These are phyloP conservation scores for Chytriomyces sp. DNA, from an alignment of 192 early-diverging fungal genomes.

Conservation along the genomic window DNA sequence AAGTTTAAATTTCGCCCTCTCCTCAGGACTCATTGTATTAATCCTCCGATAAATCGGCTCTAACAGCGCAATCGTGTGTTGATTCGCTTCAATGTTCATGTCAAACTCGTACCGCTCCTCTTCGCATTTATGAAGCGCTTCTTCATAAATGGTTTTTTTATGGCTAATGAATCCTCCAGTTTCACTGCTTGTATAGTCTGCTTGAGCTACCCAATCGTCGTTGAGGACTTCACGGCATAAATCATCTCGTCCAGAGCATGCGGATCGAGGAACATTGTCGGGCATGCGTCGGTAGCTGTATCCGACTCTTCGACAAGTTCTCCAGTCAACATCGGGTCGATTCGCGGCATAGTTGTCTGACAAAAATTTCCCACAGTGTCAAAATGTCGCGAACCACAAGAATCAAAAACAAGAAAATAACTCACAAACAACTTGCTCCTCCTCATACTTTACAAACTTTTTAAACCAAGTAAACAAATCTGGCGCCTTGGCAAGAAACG, in stretches of 20 bases:
- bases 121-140: slow-evolving; percentile 93
- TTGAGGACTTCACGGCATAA: slow-evolving; percentile 94
- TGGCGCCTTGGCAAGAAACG: slow-evolving; percentile 79
- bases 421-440: slow-evolving; percentile 70
- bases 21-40: slow-evolving; percentile 79
- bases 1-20: slow-evolving; percentile 73
- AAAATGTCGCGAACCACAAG: background rate
- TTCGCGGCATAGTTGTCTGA: slow-evolving; percentile 68
- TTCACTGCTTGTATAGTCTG: slow-evolving; percentile 83
- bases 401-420: slow-evolving; percentile 6
- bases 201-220: slow-evolving; percentile 93
- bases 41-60: slow-evolving; percentile 90
- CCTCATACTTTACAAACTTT: slow-evolving; percentile 80
- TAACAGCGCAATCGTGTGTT: slow-evolving; percentile 85
- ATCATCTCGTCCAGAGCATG: slow-evolving; percentile 92
- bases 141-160: slow-evolving; percentile 91
- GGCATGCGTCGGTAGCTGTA: slow-evolving; percentile 77
- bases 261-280: slow-evolving; percentile 48
- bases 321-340: slow-evolving; percentile 67
- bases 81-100: slow-evolving; percentile 93
- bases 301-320: slow-evolving; percentile 66
- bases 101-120: slow-evolving; percentile 99
- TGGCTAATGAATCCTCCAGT: slow-evolving; percentile 85
- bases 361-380: slow-evolving; percentile 8
- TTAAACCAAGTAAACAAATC: slow-evolving; percentile 98